These are phyloP conservation scores for Sodiomyces alkalinus DNA, from an alignment of 2,329 filamentous ascomycete species.

Conservation along the genomic window DNA sequence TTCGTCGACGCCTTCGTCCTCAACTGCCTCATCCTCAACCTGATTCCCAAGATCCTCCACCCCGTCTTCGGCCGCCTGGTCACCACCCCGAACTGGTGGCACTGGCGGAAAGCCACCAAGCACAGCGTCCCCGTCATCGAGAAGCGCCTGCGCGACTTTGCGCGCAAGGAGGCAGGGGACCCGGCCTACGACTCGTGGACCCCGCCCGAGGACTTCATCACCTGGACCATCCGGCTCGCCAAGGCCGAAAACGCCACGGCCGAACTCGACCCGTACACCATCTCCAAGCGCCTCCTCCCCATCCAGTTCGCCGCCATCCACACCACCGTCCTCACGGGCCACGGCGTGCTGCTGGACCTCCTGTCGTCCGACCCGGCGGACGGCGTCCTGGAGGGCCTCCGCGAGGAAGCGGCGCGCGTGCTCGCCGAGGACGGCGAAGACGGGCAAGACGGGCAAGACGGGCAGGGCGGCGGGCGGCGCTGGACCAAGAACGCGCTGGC, in stretches of 20 bases:
- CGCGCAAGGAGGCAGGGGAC: slow-evolving; percentile 22
- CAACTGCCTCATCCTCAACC: slow-evolving; percentile 26
- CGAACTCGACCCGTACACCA: slow-evolving; percentile 29
- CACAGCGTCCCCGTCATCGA: slow-evolving; percentile 31
- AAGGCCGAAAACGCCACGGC: slow-evolving; percentile 21
- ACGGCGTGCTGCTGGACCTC: slow-evolving; percentile 30
- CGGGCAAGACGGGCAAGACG: too few species aligned
- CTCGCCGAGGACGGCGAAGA: slow-evolving; percentile 17
- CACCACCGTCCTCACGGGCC: slow-evolving; percentile 37
- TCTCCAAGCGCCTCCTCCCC: slow-evolving; percentile 36
- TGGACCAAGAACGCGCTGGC: slow-evolving; percentile 32
- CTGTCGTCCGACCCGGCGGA: slow-evolving; percentile 21
- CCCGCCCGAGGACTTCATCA: slow-evolving; percentile 40
- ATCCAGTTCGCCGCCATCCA: slow-evolving; percentile 45
- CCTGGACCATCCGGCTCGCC: slow-evolving; percentile 39
- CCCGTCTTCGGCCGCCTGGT: slow-evolving; percentile 31
- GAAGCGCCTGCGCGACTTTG: slow-evolving; percentile 30
- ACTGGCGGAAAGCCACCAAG: slow-evolving; percentile 27
- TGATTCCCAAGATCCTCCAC: slow-evolving; percentile 31
- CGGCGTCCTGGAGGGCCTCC: slow-evolving; percentile 21
- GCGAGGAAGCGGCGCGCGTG: slow-evolving; percentile 24
- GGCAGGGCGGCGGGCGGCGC: too few species aligned
- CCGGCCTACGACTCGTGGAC: slow-evolving; percentile 22
- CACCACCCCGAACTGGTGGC: slow-evolving; percentile 27
- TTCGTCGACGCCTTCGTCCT: slow-evolving; percentile 35